Conservation (phyloP, 2,329 filamentous ascomycete species). For the Apiospora aurea region DNA sequence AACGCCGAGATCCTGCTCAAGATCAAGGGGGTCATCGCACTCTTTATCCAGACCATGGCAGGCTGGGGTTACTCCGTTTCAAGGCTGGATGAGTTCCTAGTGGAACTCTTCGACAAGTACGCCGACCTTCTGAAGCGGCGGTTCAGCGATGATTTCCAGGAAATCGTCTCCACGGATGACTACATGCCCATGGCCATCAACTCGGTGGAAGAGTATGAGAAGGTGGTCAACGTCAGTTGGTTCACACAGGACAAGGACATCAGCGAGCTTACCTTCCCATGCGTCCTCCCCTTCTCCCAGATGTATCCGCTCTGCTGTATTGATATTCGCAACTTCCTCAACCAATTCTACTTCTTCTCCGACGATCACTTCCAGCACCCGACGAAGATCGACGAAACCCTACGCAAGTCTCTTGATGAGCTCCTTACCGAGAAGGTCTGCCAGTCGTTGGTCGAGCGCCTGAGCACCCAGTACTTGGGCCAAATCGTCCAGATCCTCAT, state of each 20-base stretch:
- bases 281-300: slow-evolving; percentile 95
- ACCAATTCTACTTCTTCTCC: slow-evolving; percentile 97
- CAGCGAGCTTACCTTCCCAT: slow-evolving; percentile 86
- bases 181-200: slow-evolving; percentile 99
- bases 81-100: slow-evolving; percentile 81
- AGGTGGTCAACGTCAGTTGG: slow-evolving; percentile 96
- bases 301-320: slow-evolving; percentile 99
- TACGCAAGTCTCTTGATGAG: slow-evolving; percentile 91
- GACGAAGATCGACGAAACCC: slow-evolving; percentile 86
- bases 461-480: slow-evolving; percentile 91
- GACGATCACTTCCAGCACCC: slow-evolving; percentile 95
- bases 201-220: slow-evolving; percentile 88
- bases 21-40: slow-evolving; percentile 88
- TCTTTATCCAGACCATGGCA: slow-evolving; percentile 99
- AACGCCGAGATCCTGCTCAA: slow-evolving; percentile 92
- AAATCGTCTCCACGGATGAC: slow-evolving; percentile 88
- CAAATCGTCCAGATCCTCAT: slow-evolving; percentile 99
- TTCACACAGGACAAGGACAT: slow-evolving; percentile 83
- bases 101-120: slow-evolving; percentile 94
- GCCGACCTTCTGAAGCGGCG: slow-evolving; percentile 87
- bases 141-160: slow-evolving; percentile 95
- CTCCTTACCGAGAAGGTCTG: slow-evolving; percentile 94
- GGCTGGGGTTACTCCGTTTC: slow-evolving; percentile 89
- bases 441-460: slow-evolving; percentile 83
- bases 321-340: slow-evolving; percentile 95